These are phyloP conservation scores for Ogataea haglerorum DNA, from an alignment of 805 yeast species.

Conservation along the genomic window DNA sequence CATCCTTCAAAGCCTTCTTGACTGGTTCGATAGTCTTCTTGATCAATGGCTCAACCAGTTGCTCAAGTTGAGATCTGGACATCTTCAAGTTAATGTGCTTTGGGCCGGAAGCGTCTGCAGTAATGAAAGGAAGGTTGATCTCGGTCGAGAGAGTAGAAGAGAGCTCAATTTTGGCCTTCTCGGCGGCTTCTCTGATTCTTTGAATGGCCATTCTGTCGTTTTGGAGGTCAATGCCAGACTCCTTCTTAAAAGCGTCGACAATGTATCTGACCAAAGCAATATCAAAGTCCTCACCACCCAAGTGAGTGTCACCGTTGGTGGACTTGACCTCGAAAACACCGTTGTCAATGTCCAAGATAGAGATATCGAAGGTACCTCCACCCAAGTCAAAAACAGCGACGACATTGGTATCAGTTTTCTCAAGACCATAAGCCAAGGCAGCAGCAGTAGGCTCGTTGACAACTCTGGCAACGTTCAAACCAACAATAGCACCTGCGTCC, in stretches of 20 bases:
- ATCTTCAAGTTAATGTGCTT: slow-evolving; percentile 57
- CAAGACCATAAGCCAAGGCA: slow-evolving; percentile 92
- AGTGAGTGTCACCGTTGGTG: slow-evolving; percentile 93
- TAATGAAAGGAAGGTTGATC: slow-evolving; percentile 67
- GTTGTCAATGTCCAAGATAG: slow-evolving; percentile 92
- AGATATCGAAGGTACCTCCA: slow-evolving; percentile 98
- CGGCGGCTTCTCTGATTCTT: slow-evolving; percentile 77
- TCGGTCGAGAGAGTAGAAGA: slow-evolving; percentile 61
- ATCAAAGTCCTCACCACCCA: slow-evolving; percentile 93
- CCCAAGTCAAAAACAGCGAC: slow-evolving; percentile 97
- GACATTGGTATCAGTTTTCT: slow-evolving; percentile 53
- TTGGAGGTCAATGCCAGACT: slow-evolving; percentile 53
- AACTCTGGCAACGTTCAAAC: slow-evolving; percentile 84
- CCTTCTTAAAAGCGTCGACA: slow-evolving; percentile 51
- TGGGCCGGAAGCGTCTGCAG: slow-evolving; percentile 44
- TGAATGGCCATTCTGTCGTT: slow-evolving; percentile 59
- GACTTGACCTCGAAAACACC: slow-evolving; percentile 98
- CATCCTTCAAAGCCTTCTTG: slow-evolving; percentile 70
- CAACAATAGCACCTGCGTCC: slow-evolving; percentile 97
- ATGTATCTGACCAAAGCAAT: slow-evolving; percentile 79
- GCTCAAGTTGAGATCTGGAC: slow-evolving; percentile 67
- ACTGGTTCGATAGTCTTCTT: slow-evolving; percentile 70
- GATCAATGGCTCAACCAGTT: slow-evolving; percentile 62
- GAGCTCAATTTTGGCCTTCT: slow-evolving; percentile 69
- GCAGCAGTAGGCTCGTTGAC: slow-evolving; percentile 93